Percentiles rank a stretch among this genome's conserved stretches.
phyloP scores from a whole-genome alignment of 108 stramenopile genomes.

The Cyclotella kingstonii region DNA sequence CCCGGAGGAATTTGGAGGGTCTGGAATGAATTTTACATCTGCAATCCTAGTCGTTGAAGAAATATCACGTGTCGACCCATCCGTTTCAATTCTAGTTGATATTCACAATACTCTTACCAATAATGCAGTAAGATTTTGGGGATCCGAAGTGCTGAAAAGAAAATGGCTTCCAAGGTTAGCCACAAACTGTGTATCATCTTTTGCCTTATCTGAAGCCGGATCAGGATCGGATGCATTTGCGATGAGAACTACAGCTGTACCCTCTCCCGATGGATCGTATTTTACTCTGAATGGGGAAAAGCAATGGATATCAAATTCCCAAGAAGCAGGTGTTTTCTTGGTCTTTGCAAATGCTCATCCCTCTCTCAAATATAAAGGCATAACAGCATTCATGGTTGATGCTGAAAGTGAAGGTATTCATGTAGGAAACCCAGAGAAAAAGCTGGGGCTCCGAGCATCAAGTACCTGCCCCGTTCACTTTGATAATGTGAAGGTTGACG shows the following conservation, averaged over 20 bases:
- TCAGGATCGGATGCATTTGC: conserved; percentile 94
- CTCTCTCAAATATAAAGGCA: conserved; percentile 87
- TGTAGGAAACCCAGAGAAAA: conserved; percentile 89
- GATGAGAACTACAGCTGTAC: conserved; percentile 79
- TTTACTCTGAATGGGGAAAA: conserved; percentile 89
- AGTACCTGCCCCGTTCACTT: conserved; percentile 89
- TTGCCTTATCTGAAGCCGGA: conserved; percentile 89
- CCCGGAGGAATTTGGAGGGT: conserved; percentile 71
- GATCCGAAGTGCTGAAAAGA: conserved; percentile 63
- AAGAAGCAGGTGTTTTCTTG: conserved; percentile 87
- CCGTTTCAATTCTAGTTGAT: conserved; percentile 88
- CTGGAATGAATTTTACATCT: conserved; percentile 83
- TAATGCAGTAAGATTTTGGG: conserved; percentile 94
- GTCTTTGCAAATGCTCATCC: conserved; percentile 92
- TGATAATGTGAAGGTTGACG: conserved; percentile 83
- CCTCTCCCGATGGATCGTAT: conserved; percentile 69
- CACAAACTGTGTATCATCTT: conserved; percentile 78
- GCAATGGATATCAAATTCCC: conserved; percentile 92
- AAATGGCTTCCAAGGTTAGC: conserved; percentile 87
- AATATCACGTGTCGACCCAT: conserved; percentile 89
- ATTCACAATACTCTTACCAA: conserved; percentile 96
- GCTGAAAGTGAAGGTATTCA: conserved; percentile 72
- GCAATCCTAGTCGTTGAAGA: conserved; percentile 93
- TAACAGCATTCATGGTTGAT: conserved; percentile 94
- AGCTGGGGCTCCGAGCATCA: conserved; percentile 89